Conservation (phyloP, 306 rosid genomes). For the Cucumis hystrix region DNA sequence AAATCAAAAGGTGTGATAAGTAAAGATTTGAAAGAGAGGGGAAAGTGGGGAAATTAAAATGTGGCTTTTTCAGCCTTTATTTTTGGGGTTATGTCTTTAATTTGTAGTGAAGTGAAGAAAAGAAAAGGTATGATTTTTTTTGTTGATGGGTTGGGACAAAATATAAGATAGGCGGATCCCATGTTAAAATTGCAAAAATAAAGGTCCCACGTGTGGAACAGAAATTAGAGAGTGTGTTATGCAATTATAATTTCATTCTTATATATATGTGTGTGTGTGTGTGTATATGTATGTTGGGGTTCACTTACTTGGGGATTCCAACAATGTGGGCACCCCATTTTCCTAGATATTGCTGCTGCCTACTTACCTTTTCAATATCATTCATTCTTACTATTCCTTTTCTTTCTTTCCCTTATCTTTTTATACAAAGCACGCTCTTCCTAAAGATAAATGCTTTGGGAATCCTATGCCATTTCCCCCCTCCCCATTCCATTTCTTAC, state of each 20-base stretch:
- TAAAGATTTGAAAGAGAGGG: background rate
- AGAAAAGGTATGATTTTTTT: background rate
- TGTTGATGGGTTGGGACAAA: slow-evolving; percentile 9
- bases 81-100: background rate
- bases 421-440: slow-evolving; percentile 27
- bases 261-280: too few relatives aligned
- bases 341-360: slow-evolving; percentile 27
- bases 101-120: slow-evolving; percentile 8
- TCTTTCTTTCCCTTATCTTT: slow-evolving; percentile 54
- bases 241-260: background rate
- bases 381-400: slow-evolving; percentile 21
- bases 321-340: slow-evolving; percentile 16
- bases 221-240: slow-evolving; percentile 22
- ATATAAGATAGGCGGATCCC: slow-evolving; percentile 16
- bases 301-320: slow-evolving; percentile 83
- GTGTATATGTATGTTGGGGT: background rate
- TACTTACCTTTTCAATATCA: slow-evolving; percentile 40
- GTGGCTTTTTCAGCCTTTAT: background rate
- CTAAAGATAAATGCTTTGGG: slow-evolving; percentile 47
- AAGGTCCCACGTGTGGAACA: slow-evolving; percentile 87
- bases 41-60: background rate
- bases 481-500: background rate
- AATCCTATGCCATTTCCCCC: slow-evolving; percentile 66
- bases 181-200: background rate
- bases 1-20: background rate